Conservation (phyloP, 2,329 filamentous ascomycete genomes). For the Fusarium duplospermum region DNA sequence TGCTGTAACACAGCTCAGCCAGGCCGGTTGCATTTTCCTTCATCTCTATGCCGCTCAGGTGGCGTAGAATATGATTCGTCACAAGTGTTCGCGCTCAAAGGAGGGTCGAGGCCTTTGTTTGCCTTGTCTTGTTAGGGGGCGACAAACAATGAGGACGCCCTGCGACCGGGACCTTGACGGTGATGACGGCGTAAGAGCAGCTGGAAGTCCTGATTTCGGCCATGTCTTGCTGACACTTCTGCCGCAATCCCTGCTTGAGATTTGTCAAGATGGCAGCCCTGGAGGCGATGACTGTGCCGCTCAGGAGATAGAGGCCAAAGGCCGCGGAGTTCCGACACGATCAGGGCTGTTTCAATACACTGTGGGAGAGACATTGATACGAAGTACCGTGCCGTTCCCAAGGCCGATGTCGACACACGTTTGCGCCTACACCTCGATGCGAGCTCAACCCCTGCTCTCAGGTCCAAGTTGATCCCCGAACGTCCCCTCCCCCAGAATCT, state of each 20-base stretch:
- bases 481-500: constrained; percentile 27
- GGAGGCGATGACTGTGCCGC: neutral
- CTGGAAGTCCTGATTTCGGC: constrained; percentile 3
- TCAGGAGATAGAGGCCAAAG: neutral
- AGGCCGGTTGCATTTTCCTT: constrained; percentile 1
- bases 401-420: neutral
- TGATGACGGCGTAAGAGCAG: neutral
- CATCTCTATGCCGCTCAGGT: constrained; percentile 6
- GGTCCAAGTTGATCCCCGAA: constrained; percentile 13
- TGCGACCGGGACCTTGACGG: constrained; percentile 11
- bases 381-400: constrained; percentile 1
- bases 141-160: constrained; percentile 3
- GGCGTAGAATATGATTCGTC: constrained; percentile 40
- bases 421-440: neutral
- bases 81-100: constrained; percentile 16
- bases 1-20: constrained; percentile 22
- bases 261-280: neutral
- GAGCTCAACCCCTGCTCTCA: constrained; percentile 17
- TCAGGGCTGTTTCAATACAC: constrained; percentile 17
- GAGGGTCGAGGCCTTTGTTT: constrained; percentile 21
- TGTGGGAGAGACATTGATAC: constrained; percentile 26
- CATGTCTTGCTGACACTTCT: constrained; percentile 26
- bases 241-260: constrained; percentile 8
- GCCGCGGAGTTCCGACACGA: neutral
- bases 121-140: neutral